Conservation (phyloP, 768 basidiomycete genomes). For the Multifurca ochricompacta region DNA sequence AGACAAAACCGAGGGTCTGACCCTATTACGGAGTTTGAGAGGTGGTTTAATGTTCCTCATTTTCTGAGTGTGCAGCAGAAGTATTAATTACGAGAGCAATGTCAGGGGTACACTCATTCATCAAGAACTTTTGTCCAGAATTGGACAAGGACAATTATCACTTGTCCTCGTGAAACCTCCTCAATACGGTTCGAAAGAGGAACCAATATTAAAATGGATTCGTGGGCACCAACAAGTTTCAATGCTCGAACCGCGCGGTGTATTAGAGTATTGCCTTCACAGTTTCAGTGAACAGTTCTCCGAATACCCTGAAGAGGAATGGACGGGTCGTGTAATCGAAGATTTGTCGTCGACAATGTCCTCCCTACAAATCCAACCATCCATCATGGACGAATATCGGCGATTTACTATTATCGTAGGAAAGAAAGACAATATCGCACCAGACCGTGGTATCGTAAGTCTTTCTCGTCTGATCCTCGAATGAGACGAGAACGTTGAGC, state of each 20-base stretch:
- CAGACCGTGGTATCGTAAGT: slow-evolving; percentile 43
- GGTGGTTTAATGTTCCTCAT: neutral
- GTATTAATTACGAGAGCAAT: slow-evolving; percentile 11
- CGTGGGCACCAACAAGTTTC: slow-evolving; percentile 3
- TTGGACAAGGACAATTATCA: slow-evolving; percentile 51
- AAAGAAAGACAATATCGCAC: slow-evolving; percentile 28
- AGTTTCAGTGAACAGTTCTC: slow-evolving; percentile 34
- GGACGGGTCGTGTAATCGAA: slow-evolving; percentile 34
- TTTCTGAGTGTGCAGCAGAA: neutral
- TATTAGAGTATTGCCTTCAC: slow-evolving; percentile 38
- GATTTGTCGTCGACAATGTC: slow-evolving; percentile 31
- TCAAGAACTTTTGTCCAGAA: slow-evolving; percentile 35
- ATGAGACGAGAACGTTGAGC: neutral
- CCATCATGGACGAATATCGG: slow-evolving; percentile 51
- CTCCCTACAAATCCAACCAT: slow-evolving; percentile 54
- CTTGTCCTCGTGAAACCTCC: slow-evolving; percentile 42
- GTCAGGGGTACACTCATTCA: slow-evolving; percentile 18
- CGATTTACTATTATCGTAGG: slow-evolving; percentile 54
- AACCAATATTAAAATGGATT: slow-evolving; percentile 7
- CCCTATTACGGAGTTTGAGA: slow-evolving; percentile 19
- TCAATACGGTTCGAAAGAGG: slow-evolving; percentile 22
- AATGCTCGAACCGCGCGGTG: slow-evolving; percentile 30
- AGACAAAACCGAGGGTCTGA: slow-evolving; percentile 29
- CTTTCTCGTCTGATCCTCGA: too few relatives aligned
- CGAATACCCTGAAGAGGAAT: slow-evolving; percentile 30